Evolutionary conservation across 1,139 yeast genomes (phyloP).

Genomic region (Geotrichum cucujoidarum): DNA sequence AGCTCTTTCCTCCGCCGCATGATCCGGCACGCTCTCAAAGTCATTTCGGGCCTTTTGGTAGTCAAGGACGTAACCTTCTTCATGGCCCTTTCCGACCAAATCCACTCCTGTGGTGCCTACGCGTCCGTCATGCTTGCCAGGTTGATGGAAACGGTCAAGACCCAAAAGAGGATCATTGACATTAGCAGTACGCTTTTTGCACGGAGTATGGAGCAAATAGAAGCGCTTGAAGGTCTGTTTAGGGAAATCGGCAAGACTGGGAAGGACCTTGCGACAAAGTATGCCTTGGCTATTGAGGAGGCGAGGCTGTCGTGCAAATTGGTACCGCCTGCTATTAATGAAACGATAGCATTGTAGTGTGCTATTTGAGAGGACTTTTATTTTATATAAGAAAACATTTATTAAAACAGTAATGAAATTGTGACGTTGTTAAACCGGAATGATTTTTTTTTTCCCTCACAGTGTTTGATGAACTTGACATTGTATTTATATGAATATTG

Average conservation of each 20-base stretch:
- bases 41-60: constrained; percentile 42
- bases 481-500: too few relatives aligned
- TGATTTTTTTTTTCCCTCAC: too few relatives aligned
- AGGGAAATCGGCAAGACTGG: constrained; percentile 10
- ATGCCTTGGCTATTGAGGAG: constrained; percentile 25
- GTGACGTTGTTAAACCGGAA: too few relatives aligned
- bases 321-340: constrained; percentile 10
- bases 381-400: too few relatives aligned
- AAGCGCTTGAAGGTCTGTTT: constrained; percentile 11
- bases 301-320: constrained; percentile 11
- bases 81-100: constrained; percentile 56
- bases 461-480: too few relatives aligned
- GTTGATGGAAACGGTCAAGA: constrained; percentile 25
- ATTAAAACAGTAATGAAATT: too few relatives aligned
- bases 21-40: constrained; percentile 40
- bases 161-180: constrained; percentile 10
- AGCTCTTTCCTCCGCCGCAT: constrained; percentile 24
- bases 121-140: constrained; percentile 46
- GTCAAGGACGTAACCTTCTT: constrained; percentile 39
- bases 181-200: constrained; percentile 14
- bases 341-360: neutral
- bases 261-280: constrained; percentile 27
- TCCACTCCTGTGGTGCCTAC: constrained; percentile 54
- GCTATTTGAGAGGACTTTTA: too few relatives aligned
- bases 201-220: constrained; percentile 9